Evolutionary conservation across 257 asterid species (phyloP).

Genomic region (Solanum corneliomulleri): DNA sequence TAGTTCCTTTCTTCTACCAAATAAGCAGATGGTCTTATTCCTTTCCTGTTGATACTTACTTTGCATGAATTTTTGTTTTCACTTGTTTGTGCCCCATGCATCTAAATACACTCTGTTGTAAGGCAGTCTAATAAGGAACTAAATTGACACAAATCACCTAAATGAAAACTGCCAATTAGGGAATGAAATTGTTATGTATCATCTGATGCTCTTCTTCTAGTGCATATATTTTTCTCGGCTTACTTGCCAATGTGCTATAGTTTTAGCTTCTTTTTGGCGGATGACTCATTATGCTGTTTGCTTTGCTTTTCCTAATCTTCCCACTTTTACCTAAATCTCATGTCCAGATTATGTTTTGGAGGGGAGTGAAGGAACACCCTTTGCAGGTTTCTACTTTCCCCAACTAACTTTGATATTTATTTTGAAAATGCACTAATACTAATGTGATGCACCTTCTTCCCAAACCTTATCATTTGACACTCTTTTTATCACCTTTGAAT

Average conservation of each 20-base stretch:
- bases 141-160: neutral
- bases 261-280: neutral
- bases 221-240: neutral
- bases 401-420: neutral
- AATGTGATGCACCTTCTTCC: neutral
- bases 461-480: neutral
- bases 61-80: neutral
- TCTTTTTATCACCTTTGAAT: neutral
- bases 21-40: neutral
- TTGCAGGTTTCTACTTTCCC: conserved; percentile 58
- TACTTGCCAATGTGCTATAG: neutral
- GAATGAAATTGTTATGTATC: neutral
- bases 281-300: conserved; percentile 13
- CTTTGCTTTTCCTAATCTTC: conserved; percentile 3
- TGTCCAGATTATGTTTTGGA: conserved; percentile 92
- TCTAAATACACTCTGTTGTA: neutral
- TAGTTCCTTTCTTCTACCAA: neutral
- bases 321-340: neutral
- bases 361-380: conserved; percentile 97
- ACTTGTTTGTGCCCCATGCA: neutral
- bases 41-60: neutral
- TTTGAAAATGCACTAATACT: neutral
- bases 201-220: neutral
- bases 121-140: neutral
- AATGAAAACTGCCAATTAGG: neutral